Conservation (phyloP, 148 eudicot species). For the Persicaria tinctoria region DNA sequence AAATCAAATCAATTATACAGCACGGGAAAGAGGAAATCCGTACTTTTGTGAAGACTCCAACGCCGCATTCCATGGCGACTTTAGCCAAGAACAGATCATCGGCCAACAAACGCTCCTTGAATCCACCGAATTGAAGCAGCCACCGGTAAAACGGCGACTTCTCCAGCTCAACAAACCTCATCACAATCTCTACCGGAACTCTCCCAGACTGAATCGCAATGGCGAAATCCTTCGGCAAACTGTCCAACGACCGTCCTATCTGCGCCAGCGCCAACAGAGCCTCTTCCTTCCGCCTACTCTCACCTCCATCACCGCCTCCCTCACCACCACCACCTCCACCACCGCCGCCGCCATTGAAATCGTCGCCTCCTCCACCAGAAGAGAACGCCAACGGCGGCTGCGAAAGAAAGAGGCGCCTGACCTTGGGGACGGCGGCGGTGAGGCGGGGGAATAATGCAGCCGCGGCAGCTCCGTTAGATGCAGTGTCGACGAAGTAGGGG, state of each 20-base stretch:
- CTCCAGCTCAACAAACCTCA: conserved; percentile 53
- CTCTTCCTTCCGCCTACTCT: conserved; percentile 35
- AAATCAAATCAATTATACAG: background rate
- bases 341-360: conserved; percentile 14
- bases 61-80: conserved; percentile 79
- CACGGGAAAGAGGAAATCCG: background rate
- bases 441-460: conserved; percentile 12
- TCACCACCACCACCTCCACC: conserved; percentile 27
- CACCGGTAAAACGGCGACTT: conserved; percentile 49
- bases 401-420: background rate
- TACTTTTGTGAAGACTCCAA: conserved; percentile 81
- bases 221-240: conserved; percentile 72
- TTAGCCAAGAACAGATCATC: conserved; percentile 88
- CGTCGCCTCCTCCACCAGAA: conserved; percentile 23
- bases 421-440: background rate
- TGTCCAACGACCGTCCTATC: conserved; percentile 54
- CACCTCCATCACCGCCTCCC: conserved; percentile 14
- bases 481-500: conserved; percentile 10
- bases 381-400: conserved; percentile 4
- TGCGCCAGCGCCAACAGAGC: conserved; percentile 58
- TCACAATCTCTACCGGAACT: conserved; percentile 52
- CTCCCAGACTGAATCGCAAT: conserved; percentile 56
- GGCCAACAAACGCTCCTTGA: conserved; percentile 76
- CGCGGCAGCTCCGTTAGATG: conserved; percentile 1
- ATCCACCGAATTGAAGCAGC: conserved; percentile 76